These are phyloP conservation scores for Triticum aestivum DNA, from an alignment of 176 grass and related monocot species.

Conservation along the genomic window DNA sequence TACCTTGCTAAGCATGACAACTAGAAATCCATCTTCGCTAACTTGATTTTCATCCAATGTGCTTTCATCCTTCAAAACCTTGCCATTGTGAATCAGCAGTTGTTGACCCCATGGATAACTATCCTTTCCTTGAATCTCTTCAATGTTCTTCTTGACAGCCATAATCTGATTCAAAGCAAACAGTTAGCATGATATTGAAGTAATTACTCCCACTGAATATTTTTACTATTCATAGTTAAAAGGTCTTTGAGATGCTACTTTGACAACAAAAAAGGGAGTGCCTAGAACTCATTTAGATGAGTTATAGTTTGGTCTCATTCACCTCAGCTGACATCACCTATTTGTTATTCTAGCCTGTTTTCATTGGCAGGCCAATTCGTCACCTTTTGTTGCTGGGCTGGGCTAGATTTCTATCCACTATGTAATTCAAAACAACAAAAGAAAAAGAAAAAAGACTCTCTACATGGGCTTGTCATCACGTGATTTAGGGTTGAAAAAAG, in stretches of 20 bases:
- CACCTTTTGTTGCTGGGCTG: too few species aligned
- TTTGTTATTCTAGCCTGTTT: too few species aligned
- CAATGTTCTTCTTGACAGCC: conserved; percentile 91
- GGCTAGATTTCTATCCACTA: too few species aligned
- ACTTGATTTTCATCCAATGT: conserved; percentile 93
- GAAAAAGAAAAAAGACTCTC: too few species aligned
- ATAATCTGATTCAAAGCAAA: conserved; percentile 64
- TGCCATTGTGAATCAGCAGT: conserved; percentile 80
- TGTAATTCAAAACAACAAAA: too few species aligned
- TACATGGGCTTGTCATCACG: too few species aligned
- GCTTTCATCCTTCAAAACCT: conserved; percentile 94
- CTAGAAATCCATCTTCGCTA: conserved; percentile 65
- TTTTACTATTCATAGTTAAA: neutral
- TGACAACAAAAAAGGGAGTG: neutral
- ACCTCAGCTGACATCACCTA: too few species aligned
- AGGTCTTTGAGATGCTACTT: neutral
- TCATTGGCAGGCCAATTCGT: too few species aligned
- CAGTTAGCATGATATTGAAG: conserved; percentile 18
- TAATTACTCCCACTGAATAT: neutral
- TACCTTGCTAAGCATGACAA: conserved; percentile 97
- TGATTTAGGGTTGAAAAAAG: too few species aligned
- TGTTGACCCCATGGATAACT: conserved; percentile 87
- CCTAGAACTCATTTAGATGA: too few species aligned
- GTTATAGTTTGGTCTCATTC: too few species aligned
- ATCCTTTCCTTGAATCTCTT: conserved; percentile 88